Base-by-base conservation (phyloP, 805 yeast genomes). In the Maudiozyma saulgeensis region DNA sequence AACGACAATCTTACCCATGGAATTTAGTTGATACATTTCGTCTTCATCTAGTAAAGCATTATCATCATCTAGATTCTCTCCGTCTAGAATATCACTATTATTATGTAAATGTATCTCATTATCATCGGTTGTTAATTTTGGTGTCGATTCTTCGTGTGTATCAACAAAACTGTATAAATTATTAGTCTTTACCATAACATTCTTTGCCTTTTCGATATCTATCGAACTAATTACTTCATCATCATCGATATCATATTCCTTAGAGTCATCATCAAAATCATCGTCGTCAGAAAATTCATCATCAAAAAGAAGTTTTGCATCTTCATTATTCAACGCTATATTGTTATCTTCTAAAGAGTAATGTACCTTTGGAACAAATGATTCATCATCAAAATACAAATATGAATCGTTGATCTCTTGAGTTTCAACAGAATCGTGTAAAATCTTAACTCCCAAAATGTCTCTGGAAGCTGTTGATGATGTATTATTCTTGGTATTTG, bases 251-350 rank as follows among this genome's bases (percentile, higher is more conserved):
- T 46, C 49, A 25, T 41, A 47, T 37, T 41, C 39, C 9, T 37
- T 19, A 8, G 35, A 41, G 28, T 41, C 40, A 35, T 48, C 53
- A 15, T 49, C 52, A 46, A 50, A 50, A 21, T 52, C 61, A 8
- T 59, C 46, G 41, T 61, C 63, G 49, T 62, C 65, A 26, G 57
- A 55, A 49, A 61, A 64, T 44, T 64, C 68, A 41, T 63, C 59
- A 46, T 62, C 64, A 46, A 62, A 64, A 11, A 60, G 56, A 46
- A 59, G 53, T 52, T 59, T 56, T 15, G 68, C 66, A 46, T 62
- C 62, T 40, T 59, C 64, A 44, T 55, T 54, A 42, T 57, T 60
- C 35, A 59, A 54, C 4, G 60, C 51, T 3, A 44, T 38, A 43
- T 51, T 52, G 46, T 55, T 56, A 51, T 61, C 67, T 40, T 61